Evolutionary conservation across 2,329 filamentous ascomycete species (phyloP), one percentile per base, ranked within the genome.

Genomic region (Xenoacremonium recifei): DNA sequence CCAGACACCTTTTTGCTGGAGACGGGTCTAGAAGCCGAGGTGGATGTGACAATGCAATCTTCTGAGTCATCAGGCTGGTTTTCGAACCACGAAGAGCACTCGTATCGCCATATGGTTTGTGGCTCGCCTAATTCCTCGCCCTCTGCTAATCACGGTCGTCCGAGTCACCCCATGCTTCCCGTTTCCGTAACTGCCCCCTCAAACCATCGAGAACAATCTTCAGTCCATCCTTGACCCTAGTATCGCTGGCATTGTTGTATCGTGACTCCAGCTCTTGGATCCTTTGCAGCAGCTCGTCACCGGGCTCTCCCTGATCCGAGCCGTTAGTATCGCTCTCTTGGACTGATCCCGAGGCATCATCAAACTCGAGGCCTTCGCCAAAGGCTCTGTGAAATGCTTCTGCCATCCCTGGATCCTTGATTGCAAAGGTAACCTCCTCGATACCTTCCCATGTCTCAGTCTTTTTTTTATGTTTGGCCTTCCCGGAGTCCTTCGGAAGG

Each of bases 351-450:
- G n/a, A 2, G 1, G 7, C 7, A 13, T 53, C 42, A 0, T 52
- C 42, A 4, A 15, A 27, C 5, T 37, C 18, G 1, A 58, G 38
- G 1, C 48, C 48, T 11, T 66, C 58, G 0, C 70, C 73, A 57
- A 79, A 81, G 0, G 65, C 70, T 4, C 53, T 50, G 7, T 67
- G 66, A 50, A 85, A 84, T 0, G 72, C 69, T 11, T 63, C 62
- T 0, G 79, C 76, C 67, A 80, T 72, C 4, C 66, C 67, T 0
- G 54, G 48, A 43, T 80, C 73, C 10, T 71, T 70, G 49, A 84
- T 77, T 0, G 80, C 80, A 57, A 85, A 84, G 0, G 80, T 64
- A 4, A 84, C 62, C 7, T 80, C 71, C 4, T 54, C 50, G 1
- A 59, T n/a, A 1, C 39, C 39, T 9, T 45, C 39, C 57, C 53